These are phyloP conservation scores for Sporobolus alterniflorus DNA, from an alignment of 202 grass and related monocot genomes.

Conservation along the genomic window DNA sequence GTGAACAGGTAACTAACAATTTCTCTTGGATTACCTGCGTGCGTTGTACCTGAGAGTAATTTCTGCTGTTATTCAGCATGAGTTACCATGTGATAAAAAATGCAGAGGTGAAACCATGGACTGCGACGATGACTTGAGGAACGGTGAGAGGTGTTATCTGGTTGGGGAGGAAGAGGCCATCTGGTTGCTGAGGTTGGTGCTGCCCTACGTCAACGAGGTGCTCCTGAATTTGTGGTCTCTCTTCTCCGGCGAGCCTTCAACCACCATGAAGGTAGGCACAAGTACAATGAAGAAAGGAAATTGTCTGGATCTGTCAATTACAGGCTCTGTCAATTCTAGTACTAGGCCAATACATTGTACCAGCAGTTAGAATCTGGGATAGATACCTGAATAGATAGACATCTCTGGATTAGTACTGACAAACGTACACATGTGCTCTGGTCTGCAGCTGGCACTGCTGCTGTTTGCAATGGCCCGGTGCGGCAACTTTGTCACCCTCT, in stretches of 20 bases:
- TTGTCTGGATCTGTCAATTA: not conserved
- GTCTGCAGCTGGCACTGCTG: slow-evolving; percentile 83
- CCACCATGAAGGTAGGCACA: slow-evolving; percentile 84
- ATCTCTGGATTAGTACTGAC: slow-evolving; percentile 49
- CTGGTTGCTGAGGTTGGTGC: slow-evolving; percentile 80
- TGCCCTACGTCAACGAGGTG: slow-evolving; percentile 94
- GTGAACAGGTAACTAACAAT: slow-evolving; percentile 67
- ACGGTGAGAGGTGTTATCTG: slow-evolving; percentile 45
- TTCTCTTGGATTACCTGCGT: not conserved
- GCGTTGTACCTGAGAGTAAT: not conserved
- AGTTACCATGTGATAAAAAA: not conserved
- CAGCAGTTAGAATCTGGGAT: not conserved
- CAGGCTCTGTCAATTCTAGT: no score
- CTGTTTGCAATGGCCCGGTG: slow-evolving; percentile 94
- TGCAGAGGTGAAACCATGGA: slow-evolving; percentile 67
- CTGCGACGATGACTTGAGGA: slow-evolving; percentile 54
- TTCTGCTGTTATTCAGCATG: not conserved
- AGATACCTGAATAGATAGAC: slow-evolving; percentile 6
- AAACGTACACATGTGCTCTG: slow-evolving; percentile 44
- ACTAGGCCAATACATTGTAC: not conserved
- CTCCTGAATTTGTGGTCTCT: slow-evolving; percentile 74
- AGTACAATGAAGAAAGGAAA: not conserved
- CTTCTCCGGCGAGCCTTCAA: slow-evolving; percentile 93
- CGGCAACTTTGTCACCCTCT: slow-evolving; percentile 86
- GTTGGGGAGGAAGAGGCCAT: slow-evolving; percentile 97